Base-by-base conservation (phyloP, 192 early-diverging fungal species). In the Glomus cerebriforme region DNA sequence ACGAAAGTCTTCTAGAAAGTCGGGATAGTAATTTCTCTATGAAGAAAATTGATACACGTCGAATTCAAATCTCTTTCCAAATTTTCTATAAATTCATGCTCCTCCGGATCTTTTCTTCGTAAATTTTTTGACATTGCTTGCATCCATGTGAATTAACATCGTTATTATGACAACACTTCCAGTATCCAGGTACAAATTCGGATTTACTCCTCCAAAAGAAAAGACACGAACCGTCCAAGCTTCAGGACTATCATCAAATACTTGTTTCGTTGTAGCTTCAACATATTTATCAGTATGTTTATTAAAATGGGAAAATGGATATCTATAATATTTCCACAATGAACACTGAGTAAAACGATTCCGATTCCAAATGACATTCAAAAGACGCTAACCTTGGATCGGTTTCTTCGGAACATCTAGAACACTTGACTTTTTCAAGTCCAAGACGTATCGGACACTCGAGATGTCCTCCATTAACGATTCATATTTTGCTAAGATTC, bases 381-480 rank as follows among this genome's bases (percentile, higher is more conserved):
- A 47, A 47, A 27, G 8, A 7, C 2, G 71, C 71, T 9, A 73
- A 29, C 4, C 71, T 73, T 27, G 71, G 71, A 58, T 73, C 71
- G 2, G 71, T 73, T 73, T 73, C 71, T 58, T 73, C 71, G 22
- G 29, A 17, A 73, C 71, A 73, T 19, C 58, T 73, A 7, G 19
- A 73, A n/a, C 71, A 73, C 22, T 73, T 73, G 19, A 73, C 26
- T 27, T 58, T 54, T 49, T 24, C 58, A 27, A 73, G 7, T 2
- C 58, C 34, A 26, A 73, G 27, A 31, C 0, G 0, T 54, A 73
- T 73, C 27, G 71, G 71, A 31, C 29, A 8, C 1, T 27, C 2
- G 22, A 19, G 13, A 31, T 73, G 71, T 32, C 45, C 71, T 49
- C 24, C 71, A 73, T 73, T 58, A 73, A 31, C 0, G 24, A n/a